These are phyloP conservation scores for Sphaerulina populicola DNA, from an alignment of 2,329 filamentous ascomycete genomes.

Conservation along the genomic window DNA sequence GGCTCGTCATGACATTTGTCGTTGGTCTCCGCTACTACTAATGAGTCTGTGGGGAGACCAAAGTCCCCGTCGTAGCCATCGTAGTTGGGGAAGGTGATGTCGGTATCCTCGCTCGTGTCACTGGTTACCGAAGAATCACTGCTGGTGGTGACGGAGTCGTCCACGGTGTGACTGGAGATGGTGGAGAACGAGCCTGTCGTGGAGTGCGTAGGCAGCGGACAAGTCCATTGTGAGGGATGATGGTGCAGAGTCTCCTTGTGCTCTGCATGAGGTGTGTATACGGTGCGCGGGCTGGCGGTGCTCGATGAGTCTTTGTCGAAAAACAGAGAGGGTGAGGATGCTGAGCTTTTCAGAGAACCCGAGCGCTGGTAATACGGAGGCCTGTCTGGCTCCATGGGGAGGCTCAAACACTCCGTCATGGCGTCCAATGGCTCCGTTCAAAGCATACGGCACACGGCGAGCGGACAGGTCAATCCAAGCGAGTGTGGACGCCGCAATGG, in stretches of 20 bases:
- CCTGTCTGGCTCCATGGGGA: slow-evolving; percentile 36
- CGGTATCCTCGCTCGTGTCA: slow-evolving; percentile 44
- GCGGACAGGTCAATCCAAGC: neutral
- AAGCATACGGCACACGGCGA: slow-evolving; percentile 9
- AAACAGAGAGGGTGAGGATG: slow-evolving; percentile 40
- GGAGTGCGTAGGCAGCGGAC: slow-evolving; percentile 25
- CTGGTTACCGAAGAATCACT: slow-evolving; percentile 53
- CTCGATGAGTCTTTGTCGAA: slow-evolving; percentile 28
- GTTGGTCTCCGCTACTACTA: neutral
- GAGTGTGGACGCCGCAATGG: neutral
- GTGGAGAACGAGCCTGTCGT: slow-evolving; percentile 28
- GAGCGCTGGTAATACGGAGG: slow-evolving; percentile 37
- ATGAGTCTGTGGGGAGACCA: slow-evolving; percentile 4
- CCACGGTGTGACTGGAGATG: slow-evolving; percentile 43
- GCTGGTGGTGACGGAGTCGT: slow-evolving; percentile 41
- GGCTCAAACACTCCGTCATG: slow-evolving; percentile 41
- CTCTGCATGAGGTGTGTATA: slow-evolving; percentile 30
- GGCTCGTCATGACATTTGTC: slow-evolving; percentile 20
- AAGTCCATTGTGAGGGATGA: slow-evolving; percentile 26
- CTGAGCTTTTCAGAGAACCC: slow-evolving; percentile 36
- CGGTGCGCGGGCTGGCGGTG: slow-evolving; percentile 29
- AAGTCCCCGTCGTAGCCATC: slow-evolving; percentile 34
- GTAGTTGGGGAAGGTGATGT: slow-evolving; percentile 42
- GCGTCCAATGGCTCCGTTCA: slow-evolving; percentile 5
- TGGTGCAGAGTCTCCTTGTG: slow-evolving; percentile 29